Evolutionary conservation across 164 flowering plant genomes (phyloP).

Genomic region (Kalanchoe fedtschenkoi): DNA sequence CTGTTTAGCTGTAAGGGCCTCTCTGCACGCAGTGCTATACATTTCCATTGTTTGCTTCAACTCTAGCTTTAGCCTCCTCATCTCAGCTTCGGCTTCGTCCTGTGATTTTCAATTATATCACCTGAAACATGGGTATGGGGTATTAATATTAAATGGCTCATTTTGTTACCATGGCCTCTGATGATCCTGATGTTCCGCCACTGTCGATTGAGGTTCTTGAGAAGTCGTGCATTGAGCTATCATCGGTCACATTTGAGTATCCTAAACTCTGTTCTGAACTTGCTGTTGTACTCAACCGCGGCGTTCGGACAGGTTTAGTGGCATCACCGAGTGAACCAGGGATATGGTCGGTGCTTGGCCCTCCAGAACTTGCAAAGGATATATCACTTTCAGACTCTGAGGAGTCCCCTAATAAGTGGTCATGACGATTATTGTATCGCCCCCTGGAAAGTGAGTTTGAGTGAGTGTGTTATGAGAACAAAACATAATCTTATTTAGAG

Average conservation of each 20-base stretch:
- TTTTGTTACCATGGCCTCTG: constrained; percentile 18
- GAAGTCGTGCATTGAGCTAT: constrained; percentile 6
- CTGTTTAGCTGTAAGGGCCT: constrained; percentile 7
- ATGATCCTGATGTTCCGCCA: constrained; percentile 19
- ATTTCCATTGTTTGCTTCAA: constrained; percentile 7
- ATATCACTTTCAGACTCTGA: constrained; percentile 39
- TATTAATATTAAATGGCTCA: neutral
- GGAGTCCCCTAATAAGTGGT: constrained; percentile 18
- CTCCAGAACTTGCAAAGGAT: constrained; percentile 53
- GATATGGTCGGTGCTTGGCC: constrained; percentile 32
- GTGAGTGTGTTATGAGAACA: too few species aligned
- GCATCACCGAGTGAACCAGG: constrained; percentile 16
- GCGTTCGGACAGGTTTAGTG: constrained; percentile 15
- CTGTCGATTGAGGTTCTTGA: constrained; percentile 23
- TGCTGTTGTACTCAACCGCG: constrained; percentile 21
- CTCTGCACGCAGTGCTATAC: constrained; percentile 7
- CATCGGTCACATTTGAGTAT: constrained; percentile 21
- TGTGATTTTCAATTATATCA: neutral
- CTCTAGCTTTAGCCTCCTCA: constrained; percentile 7
- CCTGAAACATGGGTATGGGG: neutral
- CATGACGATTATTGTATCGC: constrained; percentile 9
- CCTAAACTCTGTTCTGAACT: constrained; percentile 32
- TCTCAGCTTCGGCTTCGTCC: constrained; percentile 9
- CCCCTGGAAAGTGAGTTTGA: constrained; percentile 21
- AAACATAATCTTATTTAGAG: neutral